Base-by-base conservation (phyloP, 2,329 filamentous ascomycete species). In the Colletotrichum sp. region DNA sequence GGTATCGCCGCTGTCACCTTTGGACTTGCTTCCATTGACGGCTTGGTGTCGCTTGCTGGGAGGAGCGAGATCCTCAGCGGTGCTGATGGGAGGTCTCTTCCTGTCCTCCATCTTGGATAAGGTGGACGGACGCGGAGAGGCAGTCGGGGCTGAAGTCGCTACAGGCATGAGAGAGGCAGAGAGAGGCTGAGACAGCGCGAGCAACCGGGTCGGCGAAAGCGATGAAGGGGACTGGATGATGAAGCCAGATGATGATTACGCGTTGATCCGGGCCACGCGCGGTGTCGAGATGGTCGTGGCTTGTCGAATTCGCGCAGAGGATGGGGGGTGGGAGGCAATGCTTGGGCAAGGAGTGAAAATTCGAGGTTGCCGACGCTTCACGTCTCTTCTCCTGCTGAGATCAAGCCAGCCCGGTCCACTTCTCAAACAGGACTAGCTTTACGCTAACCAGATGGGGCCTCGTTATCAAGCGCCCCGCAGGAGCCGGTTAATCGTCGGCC, bases 21-120 rank as follows among this genome's bases (percentile, higher is more conserved):
- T 89, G 79, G 85, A 83, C 79, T 90, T 91, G 81, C 87, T 89
- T 78, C 96, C 96, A 89, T 98, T 98, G 79, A 96, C 91, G 71
- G 95, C 95, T 58, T 76, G 74, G 85, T 98, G 94, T 86, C 96
- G 94, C 90, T 98, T 99, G 83, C 93, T 94, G 27, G 96, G 96
- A 79, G 96, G 96, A 79, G 94, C 94, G 82, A 95, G 89, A 80
- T 98, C 95, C 85, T 97, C 95, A 82, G 92, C 88, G 83, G 94
- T 94, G 86, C 92, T 91, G 80, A 94, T 91, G 83, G 96, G 95
- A 83, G 96, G 94, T 92, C 97, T 93, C 92, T 99, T 99, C 92
- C 97, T 95, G 90, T 98, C 97, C 91, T 99, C 97, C 96, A 98
- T 99, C 92, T 97, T 98, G 89, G 93, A 89, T 88, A 95, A 90